Evolutionary conservation across 2,329 filamentous ascomycete genomes (phyloP), one percentile per base, ranked within the genome.

Genomic region (Cladophialophora psammophila): DNA sequence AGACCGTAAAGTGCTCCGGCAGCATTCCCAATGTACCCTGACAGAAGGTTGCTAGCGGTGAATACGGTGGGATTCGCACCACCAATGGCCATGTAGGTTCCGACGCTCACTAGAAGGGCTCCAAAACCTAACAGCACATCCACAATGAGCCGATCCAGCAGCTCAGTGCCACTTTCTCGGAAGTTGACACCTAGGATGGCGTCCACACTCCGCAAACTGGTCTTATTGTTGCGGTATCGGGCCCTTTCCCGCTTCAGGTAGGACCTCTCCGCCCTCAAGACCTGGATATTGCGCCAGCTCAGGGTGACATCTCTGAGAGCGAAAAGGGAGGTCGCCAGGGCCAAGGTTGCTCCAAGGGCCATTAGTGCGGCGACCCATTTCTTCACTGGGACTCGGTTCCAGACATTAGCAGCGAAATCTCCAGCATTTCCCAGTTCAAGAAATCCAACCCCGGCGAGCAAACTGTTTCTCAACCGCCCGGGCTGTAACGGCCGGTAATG

Each of bases 361-460:
- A 87, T 87, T 4, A 86, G 75, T 0, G 81, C 79, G 0, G 81
- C 74, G 8, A 83, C 85, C 58, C 82, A 82, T 1, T 73, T 69
- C 0, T 85, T 85, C 0, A 85, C 79, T 0, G 85, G 85, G 0
- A 80, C 76, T 1, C 81, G 69, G 69, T 87, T 87, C 83, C 84
- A 87, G 1, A 87, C 80, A 63, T 87, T 87, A 63, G 85, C 85
- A 0, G 85, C 84, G 63, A 87, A 87, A 70, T 87, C 85, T 1
- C 81, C 80, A 0, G 84, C 84, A 71, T 87, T 87, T 61, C 83
- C 83, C 1, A 86, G 77, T 67, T 87, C 85, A 18, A 87, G 80
- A 56, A 83, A 83, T 0, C 84, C 86, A 1, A 86, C 78, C 12
- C 78, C 74, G 0, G 74, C 72, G 8, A 81, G 75, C 2, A 82